Evolutionary conservation across 148 eudicot species (phyloP).

Genomic region (Amaranthus palmeri): DNA sequence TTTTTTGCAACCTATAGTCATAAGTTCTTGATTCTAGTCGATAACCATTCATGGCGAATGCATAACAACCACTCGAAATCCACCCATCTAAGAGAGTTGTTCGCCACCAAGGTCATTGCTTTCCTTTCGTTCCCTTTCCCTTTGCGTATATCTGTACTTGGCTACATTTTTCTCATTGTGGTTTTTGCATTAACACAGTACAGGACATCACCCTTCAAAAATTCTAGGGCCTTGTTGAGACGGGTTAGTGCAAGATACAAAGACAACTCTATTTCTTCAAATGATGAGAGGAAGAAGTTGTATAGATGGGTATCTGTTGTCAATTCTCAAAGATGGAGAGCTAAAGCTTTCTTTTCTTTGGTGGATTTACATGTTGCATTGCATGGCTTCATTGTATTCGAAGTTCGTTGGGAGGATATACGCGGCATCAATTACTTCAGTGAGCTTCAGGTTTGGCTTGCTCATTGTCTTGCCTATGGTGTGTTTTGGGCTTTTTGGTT

Average conservation of each 20-base stretch:
- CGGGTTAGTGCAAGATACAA: conserved; percentile 33
- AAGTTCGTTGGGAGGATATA: conserved; percentile 75
- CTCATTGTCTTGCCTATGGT: background rate
- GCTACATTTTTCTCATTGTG: conserved; percentile 17
- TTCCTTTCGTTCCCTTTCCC: background rate
- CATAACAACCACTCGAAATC: conserved; percentile 33
- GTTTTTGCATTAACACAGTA: conserved; percentile 44
- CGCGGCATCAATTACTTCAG: conserved; percentile 89
- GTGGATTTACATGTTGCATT: conserved; percentile 70
- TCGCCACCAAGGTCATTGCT: conserved; percentile 80
- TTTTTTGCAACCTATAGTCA: conserved; percentile 68
- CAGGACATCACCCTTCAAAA: conserved; percentile 89
- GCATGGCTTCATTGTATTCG: conserved; percentile 88
- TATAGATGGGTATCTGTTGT: conserved; percentile 55
- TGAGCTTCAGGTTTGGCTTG: conserved; percentile 77
- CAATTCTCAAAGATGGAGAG: conserved; percentile 52
- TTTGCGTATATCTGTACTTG: background rate
- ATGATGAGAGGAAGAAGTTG: conserved; percentile 31
- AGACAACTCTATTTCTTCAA: conserved; percentile 32
- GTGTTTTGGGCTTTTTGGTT: no score
- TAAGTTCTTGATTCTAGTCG: conserved; percentile 72
- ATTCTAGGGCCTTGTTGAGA: conserved; percentile 50
- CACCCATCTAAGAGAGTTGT: conserved; percentile 76
- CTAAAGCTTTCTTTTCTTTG: conserved; percentile 56
- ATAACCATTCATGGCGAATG: conserved; percentile 85